A percentile compares a stretch with the other conserved stretches of the same genome.
Evolutionary conservation across 768 basidiomycete species (phyloP).

Genomic region (Xerocomus brunneocitrinus): DNA sequence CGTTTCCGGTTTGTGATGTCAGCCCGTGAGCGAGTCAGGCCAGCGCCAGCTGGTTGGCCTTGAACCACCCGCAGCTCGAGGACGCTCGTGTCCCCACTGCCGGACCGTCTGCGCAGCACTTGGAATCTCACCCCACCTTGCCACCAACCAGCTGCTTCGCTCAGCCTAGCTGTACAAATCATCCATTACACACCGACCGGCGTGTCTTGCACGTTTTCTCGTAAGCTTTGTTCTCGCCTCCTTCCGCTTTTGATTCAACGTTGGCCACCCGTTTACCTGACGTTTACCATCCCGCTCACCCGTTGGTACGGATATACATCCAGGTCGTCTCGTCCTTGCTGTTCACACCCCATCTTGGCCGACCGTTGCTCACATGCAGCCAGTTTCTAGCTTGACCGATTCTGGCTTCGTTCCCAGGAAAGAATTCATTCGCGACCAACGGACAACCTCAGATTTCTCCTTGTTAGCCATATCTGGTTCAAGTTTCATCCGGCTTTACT

Average conservation of each 20-base stretch:
- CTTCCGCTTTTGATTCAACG: constrained; percentile 26
- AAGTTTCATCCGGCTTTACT: constrained; percentile 63
- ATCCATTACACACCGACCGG: constrained; percentile 16
- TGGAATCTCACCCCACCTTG: constrained; percentile 4
- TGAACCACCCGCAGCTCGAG: constrained; percentile 12
- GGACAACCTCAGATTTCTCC: constrained; percentile 54
- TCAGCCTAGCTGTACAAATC: constrained; percentile 6
- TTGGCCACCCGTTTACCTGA: constrained; percentile 37
- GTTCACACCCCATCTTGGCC: constrained; percentile 22
- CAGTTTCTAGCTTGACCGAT: constrained; percentile 34
- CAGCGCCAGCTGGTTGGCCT: neutral
- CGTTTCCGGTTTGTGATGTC: constrained; percentile 25
- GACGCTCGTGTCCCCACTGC: neutral
- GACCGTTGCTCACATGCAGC: constrained; percentile 29
- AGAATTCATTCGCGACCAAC: constrained; percentile 65
- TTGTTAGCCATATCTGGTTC: constrained; percentile 65
- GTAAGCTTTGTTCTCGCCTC: constrained; percentile 23
- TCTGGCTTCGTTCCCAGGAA: constrained; percentile 61
- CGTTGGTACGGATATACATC: constrained; percentile 25
- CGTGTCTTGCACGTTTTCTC: constrained; percentile 33
- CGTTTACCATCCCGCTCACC: constrained; percentile 32
- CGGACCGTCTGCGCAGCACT: constrained; percentile 12
- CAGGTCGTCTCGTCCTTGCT: constrained; percentile 17
- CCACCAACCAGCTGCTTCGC: constrained; percentile 11
- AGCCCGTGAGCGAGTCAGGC: constrained; percentile 11